Evolutionary conservation across 2,329 filamentous ascomycete species (phyloP).

Genomic region (Colletotrichum noveboracense): DNA sequence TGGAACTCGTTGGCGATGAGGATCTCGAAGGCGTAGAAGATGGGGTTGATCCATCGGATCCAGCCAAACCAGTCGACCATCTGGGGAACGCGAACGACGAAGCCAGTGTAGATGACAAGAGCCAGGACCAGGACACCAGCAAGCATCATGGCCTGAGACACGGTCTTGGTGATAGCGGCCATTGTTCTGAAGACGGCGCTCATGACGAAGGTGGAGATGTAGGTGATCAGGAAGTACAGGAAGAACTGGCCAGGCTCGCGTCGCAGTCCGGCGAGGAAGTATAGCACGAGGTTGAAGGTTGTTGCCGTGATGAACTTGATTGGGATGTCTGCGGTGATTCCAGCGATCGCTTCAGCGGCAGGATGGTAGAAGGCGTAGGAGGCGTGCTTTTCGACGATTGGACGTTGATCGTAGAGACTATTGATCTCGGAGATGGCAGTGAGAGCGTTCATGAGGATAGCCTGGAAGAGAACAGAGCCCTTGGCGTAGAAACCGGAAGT

Average conservation of each 20-base stretch:
- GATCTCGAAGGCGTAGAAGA: slow-evolving; percentile 76
- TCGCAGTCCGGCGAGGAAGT: slow-evolving; percentile 59
- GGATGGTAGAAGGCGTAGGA: slow-evolving; percentile 59
- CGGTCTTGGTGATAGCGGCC: slow-evolving; percentile 71
- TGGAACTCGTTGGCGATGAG: slow-evolving; percentile 77
- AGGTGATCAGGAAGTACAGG: slow-evolving; percentile 75
- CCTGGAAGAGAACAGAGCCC: slow-evolving; percentile 65
- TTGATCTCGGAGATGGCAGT: slow-evolving; percentile 61
- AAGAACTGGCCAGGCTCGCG: slow-evolving; percentile 74
- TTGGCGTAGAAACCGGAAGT: slow-evolving; percentile 58
- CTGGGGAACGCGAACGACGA: slow-evolving; percentile 53
- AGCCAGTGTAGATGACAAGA: slow-evolving; percentile 66
- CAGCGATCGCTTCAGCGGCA: slow-evolving; percentile 57
- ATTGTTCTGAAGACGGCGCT: slow-evolving; percentile 78
- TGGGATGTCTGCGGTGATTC: slow-evolving; percentile 60
- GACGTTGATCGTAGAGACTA: slow-evolving; percentile 47
- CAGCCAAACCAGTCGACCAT: slow-evolving; percentile 79
- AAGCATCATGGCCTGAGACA: slow-evolving; percentile 61
- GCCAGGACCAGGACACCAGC: slow-evolving; percentile 62
- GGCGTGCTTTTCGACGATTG: slow-evolving; percentile 54
- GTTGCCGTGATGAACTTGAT: slow-evolving; percentile 58
- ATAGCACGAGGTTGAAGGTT: slow-evolving; percentile 61
- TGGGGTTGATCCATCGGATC: slow-evolving; percentile 78
- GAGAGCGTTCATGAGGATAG: slow-evolving; percentile 64
- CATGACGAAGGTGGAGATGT: slow-evolving; percentile 73